Percentiles rank a stretch among this genome's conserved stretches.
Evolutionary conservation across 805 yeast genomes (phyloP).

Genomic region (Isabelozyma gotoi): DNA sequence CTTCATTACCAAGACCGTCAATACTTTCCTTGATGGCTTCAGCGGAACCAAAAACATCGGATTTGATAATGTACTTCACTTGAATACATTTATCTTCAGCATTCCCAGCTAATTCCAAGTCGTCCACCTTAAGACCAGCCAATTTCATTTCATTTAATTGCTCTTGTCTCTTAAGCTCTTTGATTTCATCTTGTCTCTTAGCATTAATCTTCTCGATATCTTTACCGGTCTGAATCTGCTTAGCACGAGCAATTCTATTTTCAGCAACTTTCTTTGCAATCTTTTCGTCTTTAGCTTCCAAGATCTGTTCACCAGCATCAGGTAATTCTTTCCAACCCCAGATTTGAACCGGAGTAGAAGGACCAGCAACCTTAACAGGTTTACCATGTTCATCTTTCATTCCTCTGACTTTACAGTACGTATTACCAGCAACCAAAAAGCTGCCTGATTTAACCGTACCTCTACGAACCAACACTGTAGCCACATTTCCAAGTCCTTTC

Average conservation of each 20-base stretch:
- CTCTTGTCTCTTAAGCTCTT: slow-evolving; percentile 52
- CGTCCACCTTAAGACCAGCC: slow-evolving; percentile 58
- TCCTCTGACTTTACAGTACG: slow-evolving; percentile 81
- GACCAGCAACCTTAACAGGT: slow-evolving; percentile 63
- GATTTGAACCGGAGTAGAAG: slow-evolving; percentile 87
- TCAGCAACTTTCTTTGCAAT: slow-evolving; percentile 72
- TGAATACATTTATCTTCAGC: slow-evolving; percentile 24
- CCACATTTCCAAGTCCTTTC: slow-evolving; percentile 80
- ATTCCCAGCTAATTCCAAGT: slow-evolving; percentile 32
- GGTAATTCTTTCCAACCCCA: slow-evolving; percentile 96
- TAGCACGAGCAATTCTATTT: slow-evolving; percentile 57
- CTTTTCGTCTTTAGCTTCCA: slow-evolving; percentile 74
- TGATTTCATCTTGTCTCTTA: slow-evolving; percentile 54
- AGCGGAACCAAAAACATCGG: slow-evolving; percentile 92
- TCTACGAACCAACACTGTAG: slow-evolving; percentile 79
- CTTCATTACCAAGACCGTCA: slow-evolving; percentile 80
- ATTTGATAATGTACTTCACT: slow-evolving; percentile 69
- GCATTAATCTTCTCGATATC: slow-evolving; percentile 73
- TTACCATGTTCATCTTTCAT: slow-evolving; percentile 76
- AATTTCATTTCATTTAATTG: slow-evolving; percentile 55
- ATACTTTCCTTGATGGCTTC: slow-evolving; percentile 90
- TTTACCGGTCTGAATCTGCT: slow-evolving; percentile 54
- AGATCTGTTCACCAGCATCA: slow-evolving; percentile 80
- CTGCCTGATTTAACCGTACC: slow-evolving; percentile 74
- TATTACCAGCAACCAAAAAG: slow-evolving; percentile 79